phyloP scores from a whole-genome alignment of 2,329 filamentous ascomycete genomes.

The Zymoseptoria brevis region DNA sequence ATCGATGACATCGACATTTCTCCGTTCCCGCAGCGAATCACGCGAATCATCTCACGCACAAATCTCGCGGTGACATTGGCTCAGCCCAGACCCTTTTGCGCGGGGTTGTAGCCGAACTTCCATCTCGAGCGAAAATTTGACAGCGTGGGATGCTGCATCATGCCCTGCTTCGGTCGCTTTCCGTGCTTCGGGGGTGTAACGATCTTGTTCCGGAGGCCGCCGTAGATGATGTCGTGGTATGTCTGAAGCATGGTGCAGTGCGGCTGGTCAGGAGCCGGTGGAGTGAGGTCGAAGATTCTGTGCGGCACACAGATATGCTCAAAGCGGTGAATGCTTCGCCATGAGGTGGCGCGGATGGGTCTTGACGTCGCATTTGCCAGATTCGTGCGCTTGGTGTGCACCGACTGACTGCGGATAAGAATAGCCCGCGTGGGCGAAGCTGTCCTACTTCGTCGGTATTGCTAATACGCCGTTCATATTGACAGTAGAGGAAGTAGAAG shows the following conservation, averaged over 20 bases:
- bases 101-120: neutral
- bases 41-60: neutral
- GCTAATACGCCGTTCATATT: neutral
- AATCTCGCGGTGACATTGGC: neutral
- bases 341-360: neutral
- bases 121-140: neutral
- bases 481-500: neutral
- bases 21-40: neutral
- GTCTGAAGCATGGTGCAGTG: neutral
- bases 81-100: neutral
- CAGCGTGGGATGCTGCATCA: neutral
- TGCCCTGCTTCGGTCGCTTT: neutral
- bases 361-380: neutral
- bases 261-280: neutral
- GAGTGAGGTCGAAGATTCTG: neutral
- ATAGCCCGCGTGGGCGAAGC: neutral
- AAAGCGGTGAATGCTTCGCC: neutral
- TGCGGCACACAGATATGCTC: neutral
- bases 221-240: neutral
- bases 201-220: neutral
- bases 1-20: neutral
- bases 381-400: neutral
- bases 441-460: neutral
- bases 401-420: neutral
- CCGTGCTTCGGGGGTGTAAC: neutral